These are phyloP conservation scores for Irpex sp. DNA, from an alignment of 1,284 basidiomycete species.

Conservation along the genomic window DNA sequence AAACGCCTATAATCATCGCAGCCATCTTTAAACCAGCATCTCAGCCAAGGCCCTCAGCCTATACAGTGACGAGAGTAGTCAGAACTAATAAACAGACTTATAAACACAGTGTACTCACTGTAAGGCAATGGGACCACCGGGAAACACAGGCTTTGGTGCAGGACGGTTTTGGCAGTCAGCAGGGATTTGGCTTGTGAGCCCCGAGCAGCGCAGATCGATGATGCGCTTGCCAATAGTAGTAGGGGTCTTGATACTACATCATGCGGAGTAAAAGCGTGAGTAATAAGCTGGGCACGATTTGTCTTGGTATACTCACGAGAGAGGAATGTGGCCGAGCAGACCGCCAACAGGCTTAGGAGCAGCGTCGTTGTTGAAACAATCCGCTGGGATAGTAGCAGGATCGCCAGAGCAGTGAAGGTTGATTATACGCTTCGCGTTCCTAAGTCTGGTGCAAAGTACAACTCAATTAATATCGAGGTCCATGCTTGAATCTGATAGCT, in stretches of 20 bases:
- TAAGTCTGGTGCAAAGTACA: not conserved
- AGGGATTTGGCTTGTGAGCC: not conserved
- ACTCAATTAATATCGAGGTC: not conserved
- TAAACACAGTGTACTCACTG: not conserved
- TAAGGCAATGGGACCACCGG: not conserved
- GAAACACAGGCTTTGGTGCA: not conserved
- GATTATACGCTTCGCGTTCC: not conserved
- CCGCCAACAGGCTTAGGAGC: not conserved
- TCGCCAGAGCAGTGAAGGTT: not conserved
- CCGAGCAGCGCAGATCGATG: constrained; percentile 3
- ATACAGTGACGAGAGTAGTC: not conserved
- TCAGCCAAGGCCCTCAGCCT: not conserved
- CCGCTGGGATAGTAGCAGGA: not conserved
- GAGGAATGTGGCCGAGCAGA: not conserved
- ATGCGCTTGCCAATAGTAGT: not conserved
- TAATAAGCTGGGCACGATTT: not conserved
- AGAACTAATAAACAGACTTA: not conserved
- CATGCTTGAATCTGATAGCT: not conserved
- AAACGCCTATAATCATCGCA: not conserved
- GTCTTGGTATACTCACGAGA: not conserved
- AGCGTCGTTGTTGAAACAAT: not conserved
- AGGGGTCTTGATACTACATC: not conserved
- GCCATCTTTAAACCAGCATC: not conserved
- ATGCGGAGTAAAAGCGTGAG: not conserved
- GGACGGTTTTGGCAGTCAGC: constrained; percentile 1